Evolutionary conservation across 768 basidiomycete species (phyloP).

Genomic region (Leccinum sublutescens): DNA sequence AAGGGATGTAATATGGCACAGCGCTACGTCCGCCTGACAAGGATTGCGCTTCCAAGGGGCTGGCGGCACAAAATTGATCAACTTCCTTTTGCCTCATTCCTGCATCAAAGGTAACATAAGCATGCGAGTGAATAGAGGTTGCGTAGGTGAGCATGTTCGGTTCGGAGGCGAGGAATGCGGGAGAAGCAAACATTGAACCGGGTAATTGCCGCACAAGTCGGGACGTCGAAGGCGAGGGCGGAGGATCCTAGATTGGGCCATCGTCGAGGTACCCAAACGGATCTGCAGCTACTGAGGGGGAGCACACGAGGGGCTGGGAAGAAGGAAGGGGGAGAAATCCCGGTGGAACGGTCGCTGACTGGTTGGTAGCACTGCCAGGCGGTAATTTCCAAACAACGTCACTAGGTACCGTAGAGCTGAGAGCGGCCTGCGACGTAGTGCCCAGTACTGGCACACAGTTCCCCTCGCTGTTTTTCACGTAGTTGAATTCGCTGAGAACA

Average conservation of each 20-base stretch:
- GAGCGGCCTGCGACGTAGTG: slow-evolving; percentile 42
- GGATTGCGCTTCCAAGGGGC: slow-evolving; percentile 62
- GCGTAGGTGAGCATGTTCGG: slow-evolving; percentile 47
- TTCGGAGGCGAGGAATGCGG: slow-evolving; percentile 33
- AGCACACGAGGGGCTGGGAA: background rate
- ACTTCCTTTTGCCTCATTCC: slow-evolving; percentile 84
- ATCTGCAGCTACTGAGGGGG: slow-evolving; percentile 35
- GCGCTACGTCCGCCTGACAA: slow-evolving; percentile 46
- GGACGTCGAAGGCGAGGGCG: slow-evolving; percentile 22
- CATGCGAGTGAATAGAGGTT: slow-evolving; percentile 63
- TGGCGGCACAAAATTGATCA: slow-evolving; percentile 68
- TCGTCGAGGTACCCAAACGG: slow-evolving; percentile 63
- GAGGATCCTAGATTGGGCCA: slow-evolving; percentile 29
- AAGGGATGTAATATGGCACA: slow-evolving; percentile 80
- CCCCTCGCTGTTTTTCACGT: slow-evolving; percentile 63
- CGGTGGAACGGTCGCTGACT: slow-evolving; percentile 18
- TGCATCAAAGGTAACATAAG: slow-evolving; percentile 84
- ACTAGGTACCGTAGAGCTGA: background rate
- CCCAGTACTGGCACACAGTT: slow-evolving; percentile 79
- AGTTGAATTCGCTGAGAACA: slow-evolving; percentile 82
- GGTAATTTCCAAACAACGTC: background rate
- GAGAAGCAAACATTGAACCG: slow-evolving; percentile 35
- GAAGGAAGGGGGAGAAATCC: background rate
- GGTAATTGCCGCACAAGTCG: slow-evolving; percentile 24
- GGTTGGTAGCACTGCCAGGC: background rate